Evolutionary conservation across 2,329 filamentous ascomycete species (phyloP).

Genomic region (Leptographium flavum): DNA sequence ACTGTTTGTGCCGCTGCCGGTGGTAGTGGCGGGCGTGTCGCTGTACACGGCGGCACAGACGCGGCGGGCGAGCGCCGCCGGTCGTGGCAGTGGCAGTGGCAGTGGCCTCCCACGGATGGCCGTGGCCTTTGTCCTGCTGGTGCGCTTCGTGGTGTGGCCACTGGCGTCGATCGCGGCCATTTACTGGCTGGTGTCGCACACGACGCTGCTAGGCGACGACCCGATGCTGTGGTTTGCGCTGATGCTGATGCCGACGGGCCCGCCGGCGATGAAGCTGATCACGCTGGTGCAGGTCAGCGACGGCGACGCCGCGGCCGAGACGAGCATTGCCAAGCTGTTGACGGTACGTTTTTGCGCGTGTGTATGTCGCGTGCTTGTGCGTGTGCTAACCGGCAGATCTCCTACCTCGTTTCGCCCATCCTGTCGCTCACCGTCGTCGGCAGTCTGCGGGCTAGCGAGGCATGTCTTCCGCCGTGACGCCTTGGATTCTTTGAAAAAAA

Average conservation of each 20-base stretch:
- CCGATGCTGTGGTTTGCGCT: constrained; percentile 51
- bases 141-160: constrained; percentile 50
- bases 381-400: too few species aligned
- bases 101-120: constrained; percentile 33
- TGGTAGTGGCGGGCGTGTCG: constrained; percentile 53
- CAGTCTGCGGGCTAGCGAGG: constrained; percentile 18
- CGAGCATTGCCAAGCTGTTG: constrained; percentile 28
- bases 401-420: constrained; percentile 23
- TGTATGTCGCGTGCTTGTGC: too few species aligned
- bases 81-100: neutral
- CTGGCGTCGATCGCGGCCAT: constrained; percentile 37
- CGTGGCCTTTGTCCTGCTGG: constrained; percentile 33
- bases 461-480: constrained; percentile 7
- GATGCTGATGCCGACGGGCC: constrained; percentile 33
- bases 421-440: constrained; percentile 23
- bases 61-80: neutral
- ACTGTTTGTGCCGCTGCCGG: constrained; percentile 50
- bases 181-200: constrained; percentile 38
- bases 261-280: constrained; percentile 32
- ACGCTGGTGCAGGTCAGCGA: constrained; percentile 29
- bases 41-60: constrained; percentile 34
- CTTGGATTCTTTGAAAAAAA: neutral
- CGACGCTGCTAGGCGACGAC: constrained; percentile 35
- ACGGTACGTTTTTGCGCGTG: constrained; percentile 21
- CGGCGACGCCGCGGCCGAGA: constrained; percentile 23